Base-by-base conservation (phyloP, 345 rosid species). In the Streptanthus diversifolius region DNA sequence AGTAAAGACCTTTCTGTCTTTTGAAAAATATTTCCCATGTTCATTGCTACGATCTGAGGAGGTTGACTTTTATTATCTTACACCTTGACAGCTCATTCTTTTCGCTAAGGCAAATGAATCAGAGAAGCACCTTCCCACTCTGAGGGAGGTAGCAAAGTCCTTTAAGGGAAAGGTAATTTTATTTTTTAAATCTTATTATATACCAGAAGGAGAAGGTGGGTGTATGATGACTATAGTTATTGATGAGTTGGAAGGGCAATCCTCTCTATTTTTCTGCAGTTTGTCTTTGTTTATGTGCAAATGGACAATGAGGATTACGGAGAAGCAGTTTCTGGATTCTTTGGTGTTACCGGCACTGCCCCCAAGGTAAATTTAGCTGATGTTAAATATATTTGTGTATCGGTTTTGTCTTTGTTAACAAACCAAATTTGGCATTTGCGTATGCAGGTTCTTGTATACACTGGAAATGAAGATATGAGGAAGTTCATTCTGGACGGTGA, bases 221-320 rank as follows among this genome's bases (percentile, higher is more conserved):
- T 52, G 66, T 35, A 43, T 58, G 51, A 36, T 49, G 19, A 66
- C 24, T 55, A 40, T 35, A 51, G 40, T 72, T 32, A 54, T 36
- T 61, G 58, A 68, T 68, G 64, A 61, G 12, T 13, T 12, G 27
- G 48, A 60, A 32, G 29, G 25, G 21, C 1, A 60, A 70, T 55
- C 52, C 33, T 73, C 44, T 60, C 48, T 52, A 13, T 36, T 44
- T 49, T 15, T 60, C 67, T 82, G 83, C 95, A 95, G 98, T 83
- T 91, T 79, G 81, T 95, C 71, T 95, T 87, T 62, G 98, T 90
- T 17, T 86, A 80, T 57, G 96, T 91, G 74, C 92, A 91, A 79
- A 75, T 85, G 92, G 98, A 91, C 63, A 88, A 88, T 63, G 92
- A 91, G 78, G 99, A 91, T 78, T 86, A 80, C 64, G 99, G 98